These are phyloP conservation scores for Triadica sebifera DNA, from an alignment of 345 rosid species.

Conservation along the genomic window DNA sequence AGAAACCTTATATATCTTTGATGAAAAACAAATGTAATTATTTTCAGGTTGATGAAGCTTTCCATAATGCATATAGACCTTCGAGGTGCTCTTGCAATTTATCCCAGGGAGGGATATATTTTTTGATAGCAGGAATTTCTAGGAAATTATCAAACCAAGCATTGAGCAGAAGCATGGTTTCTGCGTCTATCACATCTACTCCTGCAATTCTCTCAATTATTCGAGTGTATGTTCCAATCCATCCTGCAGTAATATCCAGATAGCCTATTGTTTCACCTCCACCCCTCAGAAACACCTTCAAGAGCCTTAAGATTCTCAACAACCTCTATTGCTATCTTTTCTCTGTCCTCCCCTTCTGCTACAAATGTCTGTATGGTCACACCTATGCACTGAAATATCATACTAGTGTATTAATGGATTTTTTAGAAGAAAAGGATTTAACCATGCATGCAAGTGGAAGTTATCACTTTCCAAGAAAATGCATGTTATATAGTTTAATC, in stretches of 20 bases:
- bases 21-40: too few species aligned
- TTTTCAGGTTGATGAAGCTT: conserved; percentile 13
- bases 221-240: conserved; percentile 33
- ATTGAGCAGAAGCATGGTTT: conserved; percentile 17
- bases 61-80: conserved; percentile 14
- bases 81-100: conserved; percentile 31
- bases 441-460: too few species aligned
- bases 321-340: conserved; percentile 28
- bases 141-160: conserved; percentile 29
- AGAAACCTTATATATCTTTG: too few species aligned
- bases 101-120: too few species aligned
- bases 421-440: too few species aligned
- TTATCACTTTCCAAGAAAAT: too few species aligned
- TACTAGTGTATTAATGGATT: conserved; percentile 10
- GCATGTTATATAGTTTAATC: too few species aligned
- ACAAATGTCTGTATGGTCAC: too few species aligned
- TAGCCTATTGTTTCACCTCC: conserved; percentile 35
- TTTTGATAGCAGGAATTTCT: conserved; percentile 26
- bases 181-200: conserved; percentile 27
- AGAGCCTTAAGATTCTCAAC: conserved; percentile 27
- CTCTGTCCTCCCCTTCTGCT: conserved; percentile 24
- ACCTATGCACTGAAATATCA: too few species aligned
- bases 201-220: conserved; percentile 24
- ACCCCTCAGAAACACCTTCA: conserved; percentile 26
- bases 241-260: conserved; percentile 28